These are phyloP conservation scores for Lepidopterella palustris DNA, from an alignment of 495 filamentous ascomycete species.

Conservation along the genomic window DNA sequence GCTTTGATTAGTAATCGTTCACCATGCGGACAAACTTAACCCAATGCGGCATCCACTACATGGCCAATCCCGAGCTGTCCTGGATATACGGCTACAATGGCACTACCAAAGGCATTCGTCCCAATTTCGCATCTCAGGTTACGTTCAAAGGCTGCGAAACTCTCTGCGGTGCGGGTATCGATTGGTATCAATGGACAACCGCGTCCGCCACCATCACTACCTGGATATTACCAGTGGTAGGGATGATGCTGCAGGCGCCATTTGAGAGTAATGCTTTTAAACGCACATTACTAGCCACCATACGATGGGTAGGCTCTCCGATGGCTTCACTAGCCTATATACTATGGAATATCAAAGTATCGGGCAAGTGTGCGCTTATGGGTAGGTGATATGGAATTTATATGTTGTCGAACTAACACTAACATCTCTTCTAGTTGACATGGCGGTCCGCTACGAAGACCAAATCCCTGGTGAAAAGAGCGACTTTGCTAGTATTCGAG, in stretches of 20 bases:
- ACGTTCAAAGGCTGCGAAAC: constrained; percentile 29
- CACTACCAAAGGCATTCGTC: constrained; percentile 13
- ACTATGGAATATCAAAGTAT: constrained; percentile 46
- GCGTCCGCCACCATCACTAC: constrained; percentile 40
- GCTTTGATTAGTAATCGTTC: too few relatives aligned
- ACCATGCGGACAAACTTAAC: constrained; percentile 18
- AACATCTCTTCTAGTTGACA: constrained; percentile 32
- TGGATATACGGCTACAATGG: constrained; percentile 22
- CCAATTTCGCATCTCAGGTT: constrained; percentile 24
- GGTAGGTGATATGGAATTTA: constrained; percentile 2
- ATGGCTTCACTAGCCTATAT: constrained; percentile 39
- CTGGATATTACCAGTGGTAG: constrained; percentile 43
- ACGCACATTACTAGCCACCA: constrained; percentile 34
- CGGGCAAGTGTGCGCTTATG: constrained; percentile 42
- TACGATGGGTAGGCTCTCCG: constrained; percentile 39
- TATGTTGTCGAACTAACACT: neutral
- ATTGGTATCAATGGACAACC: constrained; percentile 35
- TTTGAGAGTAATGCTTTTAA: constrained; percentile 43
- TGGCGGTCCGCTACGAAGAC: constrained; percentile 36
- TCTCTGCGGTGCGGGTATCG: constrained; percentile 30
- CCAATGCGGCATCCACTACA: constrained; percentile 18
- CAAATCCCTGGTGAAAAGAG: constrained; percentile 23
- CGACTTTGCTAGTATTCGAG: constrained; percentile 38
- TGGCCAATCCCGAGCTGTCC: constrained; percentile 1
- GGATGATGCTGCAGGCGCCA: constrained; percentile 42